phyloP scores from a whole-genome alignment of 352 stramenopile genomes.

The Globisporangium ultimum region DNA sequence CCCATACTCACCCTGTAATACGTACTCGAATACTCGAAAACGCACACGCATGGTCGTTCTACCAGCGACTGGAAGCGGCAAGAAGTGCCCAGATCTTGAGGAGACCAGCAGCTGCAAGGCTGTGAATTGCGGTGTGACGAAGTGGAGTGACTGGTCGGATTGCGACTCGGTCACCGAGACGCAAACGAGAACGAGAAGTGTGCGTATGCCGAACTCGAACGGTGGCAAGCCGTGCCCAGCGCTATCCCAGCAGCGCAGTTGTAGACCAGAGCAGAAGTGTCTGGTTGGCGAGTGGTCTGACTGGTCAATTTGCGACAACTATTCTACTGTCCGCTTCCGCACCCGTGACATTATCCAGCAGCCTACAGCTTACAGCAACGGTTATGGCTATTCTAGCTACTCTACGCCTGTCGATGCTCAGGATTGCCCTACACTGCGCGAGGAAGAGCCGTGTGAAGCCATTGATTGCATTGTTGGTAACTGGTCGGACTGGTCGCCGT shows the following conservation, averaged over 20 bases:
- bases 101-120: slow-evolving; percentile 35
- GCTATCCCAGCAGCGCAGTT: slow-evolving; percentile 40
- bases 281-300: slow-evolving; percentile 41
- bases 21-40: slow-evolving; percentile 26
- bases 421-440: slow-evolving; percentile 32
- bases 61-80: slow-evolving; percentile 28
- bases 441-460: slow-evolving; percentile 37
- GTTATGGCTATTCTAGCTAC: neutral
- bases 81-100: slow-evolving; percentile 40
- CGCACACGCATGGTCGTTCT: slow-evolving; percentile 32
- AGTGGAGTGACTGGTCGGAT: slow-evolving; percentile 41
- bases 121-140: slow-evolving; percentile 51
- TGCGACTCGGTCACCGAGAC: slow-evolving; percentile 31
- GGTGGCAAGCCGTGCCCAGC: slow-evolving; percentile 37
- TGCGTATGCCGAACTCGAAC: slow-evolving; percentile 32
- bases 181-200: slow-evolving; percentile 32
- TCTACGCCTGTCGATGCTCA: neutral
- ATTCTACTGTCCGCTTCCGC: slow-evolving; percentile 26
- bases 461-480: slow-evolving; percentile 42
- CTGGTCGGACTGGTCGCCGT: slow-evolving; percentile 38
- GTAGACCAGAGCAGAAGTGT: slow-evolving; percentile 38
- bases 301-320: slow-evolving; percentile 42
- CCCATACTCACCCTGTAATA: slow-evolving; percentile 34
- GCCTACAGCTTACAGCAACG: neutral
- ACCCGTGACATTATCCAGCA: slow-evolving; percentile 38